Base-by-base conservation (phyloP, 495 filamentous ascomycete species). In the Platismatia glauca region DNA sequence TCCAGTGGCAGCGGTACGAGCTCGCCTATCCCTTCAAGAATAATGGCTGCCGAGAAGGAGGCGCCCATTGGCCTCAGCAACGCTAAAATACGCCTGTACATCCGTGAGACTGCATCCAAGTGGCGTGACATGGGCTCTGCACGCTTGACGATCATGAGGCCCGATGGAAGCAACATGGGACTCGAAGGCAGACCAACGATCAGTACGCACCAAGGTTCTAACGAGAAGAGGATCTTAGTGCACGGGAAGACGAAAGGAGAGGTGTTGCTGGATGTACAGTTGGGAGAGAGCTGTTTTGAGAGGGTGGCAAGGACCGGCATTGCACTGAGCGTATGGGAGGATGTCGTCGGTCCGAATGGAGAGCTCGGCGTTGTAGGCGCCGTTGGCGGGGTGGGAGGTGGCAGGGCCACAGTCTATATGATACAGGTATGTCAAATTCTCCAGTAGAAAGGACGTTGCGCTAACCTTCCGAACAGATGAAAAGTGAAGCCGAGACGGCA, bases 101-200 rank as follows among this genome's bases (percentile, higher is more conserved):
- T 85, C 22, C 86, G 90, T 46, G 87, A 92, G 58, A 83, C 83
- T 4, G 77, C 83, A 27, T 85, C 84, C 41, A 89, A 88, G 69
- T 98, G 94, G 94, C 84, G 88, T 35, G 92, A 97, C 67, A 86
- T 93, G 77, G 92, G 93, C 59, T 84, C 88, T 55, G 92, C 91
- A 57, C 79, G 85, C 35, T 73, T 98, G 38, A 88, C 87, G 37
- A 91, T 97, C 68, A 84, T 88, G 73, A 68, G 69, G 12, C 86
- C 87, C 12, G 63, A 64, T 22, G 59, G 39, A 11, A 56, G 62
- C 58, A 48, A 57, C 11, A 59, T 48, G 33, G 65, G 60, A 33
- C 58, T 48, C 0, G 56, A 58, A 20, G 63, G 66, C 48, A 37
- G 55, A 46, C 63, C 59, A 5, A 37, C 22, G 29, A 57, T 18